phyloP scores from a whole-genome alignment of 495 filamentous ascomycete genomes.

The Bacidia gigantensis region DNA sequence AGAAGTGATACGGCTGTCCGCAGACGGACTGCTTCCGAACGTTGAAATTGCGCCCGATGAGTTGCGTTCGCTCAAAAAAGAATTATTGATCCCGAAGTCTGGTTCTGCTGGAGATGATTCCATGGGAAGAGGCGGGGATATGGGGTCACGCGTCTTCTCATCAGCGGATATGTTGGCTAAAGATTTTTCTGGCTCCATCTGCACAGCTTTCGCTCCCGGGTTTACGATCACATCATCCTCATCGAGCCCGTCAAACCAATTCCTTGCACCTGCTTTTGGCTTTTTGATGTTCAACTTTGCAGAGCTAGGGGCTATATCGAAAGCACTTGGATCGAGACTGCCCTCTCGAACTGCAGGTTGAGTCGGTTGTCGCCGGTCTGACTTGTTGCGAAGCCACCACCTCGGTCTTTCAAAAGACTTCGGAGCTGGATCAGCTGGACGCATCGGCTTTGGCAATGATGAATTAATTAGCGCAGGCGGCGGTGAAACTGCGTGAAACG shows the following conservation, averaged over 20 bases:
- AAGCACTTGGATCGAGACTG: constrained; percentile 1
- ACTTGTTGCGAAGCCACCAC: constrained; percentile 16
- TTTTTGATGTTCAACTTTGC: constrained; percentile 13
- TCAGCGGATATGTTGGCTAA: no score
- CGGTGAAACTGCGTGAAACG: constrained; percentile 14
- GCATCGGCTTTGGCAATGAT: constrained; percentile 9
- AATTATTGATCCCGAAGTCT: no score
- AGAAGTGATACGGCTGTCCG: not conserved
- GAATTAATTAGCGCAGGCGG: constrained; percentile 13
- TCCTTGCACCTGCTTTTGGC: constrained; percentile 10
- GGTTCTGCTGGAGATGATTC: no score
- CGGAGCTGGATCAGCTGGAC: not conserved
- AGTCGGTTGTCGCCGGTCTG: not conserved
- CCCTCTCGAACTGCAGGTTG: not conserved
- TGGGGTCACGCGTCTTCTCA: not conserved
- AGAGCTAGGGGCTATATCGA: constrained; percentile 2
- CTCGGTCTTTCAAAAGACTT: constrained; percentile 1
- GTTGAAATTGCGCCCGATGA: no score
- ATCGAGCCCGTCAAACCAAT: constrained; percentile 16
- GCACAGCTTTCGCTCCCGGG: not conserved
- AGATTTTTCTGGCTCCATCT: not conserved
- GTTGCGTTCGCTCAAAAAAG: no score
- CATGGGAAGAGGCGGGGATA: not conserved
- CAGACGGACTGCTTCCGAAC: no score
- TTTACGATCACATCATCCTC: constrained; percentile 4